phyloP scores from a whole-genome alignment of 1,284 basidiomycete species.

The Ceratobasidium theobromae region DNA sequence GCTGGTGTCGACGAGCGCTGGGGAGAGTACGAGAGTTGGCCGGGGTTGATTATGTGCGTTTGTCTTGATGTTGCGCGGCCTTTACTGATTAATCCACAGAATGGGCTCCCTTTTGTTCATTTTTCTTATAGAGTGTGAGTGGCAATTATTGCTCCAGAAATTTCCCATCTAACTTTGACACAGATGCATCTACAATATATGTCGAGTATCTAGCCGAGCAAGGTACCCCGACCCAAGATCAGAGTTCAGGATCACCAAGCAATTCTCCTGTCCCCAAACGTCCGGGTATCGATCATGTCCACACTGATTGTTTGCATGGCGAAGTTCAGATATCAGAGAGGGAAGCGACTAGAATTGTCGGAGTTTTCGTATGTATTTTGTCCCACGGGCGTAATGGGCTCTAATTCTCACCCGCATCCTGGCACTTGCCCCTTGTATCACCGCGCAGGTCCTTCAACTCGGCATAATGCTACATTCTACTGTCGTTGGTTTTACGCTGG shows the following conservation, averaged over 20 bases:
- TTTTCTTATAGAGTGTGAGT: constrained; percentile 74
- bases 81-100: constrained; percentile 38
- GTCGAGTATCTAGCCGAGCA: constrained; percentile 51
- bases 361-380: constrained; percentile 33
- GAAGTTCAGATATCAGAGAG: constrained; percentile 15
- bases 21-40: constrained; percentile 50
- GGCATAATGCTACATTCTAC: constrained; percentile 38
- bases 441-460: constrained; percentile 35
- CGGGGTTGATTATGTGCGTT: constrained; percentile 70
- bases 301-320: constrained; percentile 26
- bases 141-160: constrained; percentile 21
- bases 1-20: constrained; percentile 49
- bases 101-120: constrained; percentile 64
- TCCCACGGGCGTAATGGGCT: not conserved
- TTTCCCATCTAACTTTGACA: not conserved
- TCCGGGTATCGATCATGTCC: constrained; percentile 19
- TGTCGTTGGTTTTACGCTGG: constrained; percentile 37
- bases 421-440: not conserved
- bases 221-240: not conserved
- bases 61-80: not conserved
- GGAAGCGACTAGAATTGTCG: constrained; percentile 33
- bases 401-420: not conserved
- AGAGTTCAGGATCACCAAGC: not conserved
- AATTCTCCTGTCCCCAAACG: constrained; percentile 17
- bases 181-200: constrained; percentile 70